Base-by-base conservation (phyloP, 73 alveolate species). In the Halteria grandinella region DNA sequence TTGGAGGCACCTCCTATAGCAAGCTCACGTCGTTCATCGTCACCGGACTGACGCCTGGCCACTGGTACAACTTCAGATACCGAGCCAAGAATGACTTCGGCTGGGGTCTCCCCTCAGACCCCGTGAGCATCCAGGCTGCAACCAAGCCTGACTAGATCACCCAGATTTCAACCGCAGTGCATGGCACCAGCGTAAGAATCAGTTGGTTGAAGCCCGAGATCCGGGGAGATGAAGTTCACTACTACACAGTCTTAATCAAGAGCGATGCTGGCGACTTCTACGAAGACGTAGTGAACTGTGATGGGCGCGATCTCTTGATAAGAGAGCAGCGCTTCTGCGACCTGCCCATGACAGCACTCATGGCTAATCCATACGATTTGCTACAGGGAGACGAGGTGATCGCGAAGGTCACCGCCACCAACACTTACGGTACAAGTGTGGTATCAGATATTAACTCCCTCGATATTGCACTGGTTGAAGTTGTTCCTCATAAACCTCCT, bases 11-110 rank as follows among this genome's bases (percentile, higher is more conserved):
- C 33, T 34, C 72, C 28, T 15, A 50, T 20, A 28, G 57, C 34
- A 45, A 33, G n/a, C 15, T 23, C 18, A 23, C 37, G 4, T 44
- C 83, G 33, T 70, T 70, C 72, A 70, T 83, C 7, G 75, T 71
- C 1, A 59, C 87, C 1, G 84, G 87, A 33, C 48, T 83, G 39
- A 59, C 92, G 24, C 69, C 85, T 36, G 93, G 88, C 18, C 31
- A 45, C 15, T 1, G 48, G 6, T 54, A 83, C 41, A 44, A 48
- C 28, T 80, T 66, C 53, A 69, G 55, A 54, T 69, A 69, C 54
- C 21, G 75, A 63, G 89, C 82, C 0, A 8, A 23, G 55, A 77
- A 77, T 33, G 17, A 32, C 32, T 47, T 53, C 63, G 89, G 89
- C 0, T 77, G 89, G 89, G 80, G 82, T 4, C 28, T 60, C 4